phyloP scores from a whole-genome alignment of 805 yeast species.

The Isabelozyma pseudorhagii region DNA sequence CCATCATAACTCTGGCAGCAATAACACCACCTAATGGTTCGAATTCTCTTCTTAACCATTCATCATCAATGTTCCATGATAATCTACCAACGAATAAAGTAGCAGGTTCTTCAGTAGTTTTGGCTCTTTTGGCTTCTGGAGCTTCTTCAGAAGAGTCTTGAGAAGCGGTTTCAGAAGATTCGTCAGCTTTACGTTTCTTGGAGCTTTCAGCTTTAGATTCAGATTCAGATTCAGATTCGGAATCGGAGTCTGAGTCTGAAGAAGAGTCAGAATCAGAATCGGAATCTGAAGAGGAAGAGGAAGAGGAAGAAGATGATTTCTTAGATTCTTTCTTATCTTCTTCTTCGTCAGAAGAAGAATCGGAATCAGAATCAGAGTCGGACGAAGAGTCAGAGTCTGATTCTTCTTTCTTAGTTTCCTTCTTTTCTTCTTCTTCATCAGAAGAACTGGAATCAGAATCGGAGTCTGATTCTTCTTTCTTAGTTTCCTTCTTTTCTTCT shows the following conservation, averaged over 20 bases:
- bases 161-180: constrained; percentile 26
- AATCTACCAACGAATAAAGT: constrained; percentile 95
- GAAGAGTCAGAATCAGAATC: constrained; percentile 21
- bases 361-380: constrained; percentile 27
- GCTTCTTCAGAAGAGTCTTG: constrained; percentile 14
- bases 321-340: constrained; percentile 17
- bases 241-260: constrained; percentile 24
- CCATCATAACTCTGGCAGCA: constrained; percentile 89
- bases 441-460: constrained; percentile 27
- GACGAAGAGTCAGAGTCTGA: constrained; percentile 19
- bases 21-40: constrained; percentile 77
- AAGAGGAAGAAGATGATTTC: constrained; percentile 9
- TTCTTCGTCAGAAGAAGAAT: constrained; percentile 29
- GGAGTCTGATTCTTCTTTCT: constrained; percentile 21
- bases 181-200: constrained; percentile 34
- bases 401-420: constrained; percentile 10
- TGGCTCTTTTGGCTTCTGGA: constrained; percentile 51
- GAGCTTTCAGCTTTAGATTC: constrained; percentile 27
- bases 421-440: constrained; percentile 28
- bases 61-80: constrained; percentile 96
- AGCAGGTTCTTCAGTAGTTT: constrained; percentile 63
- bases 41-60: constrained; percentile 86
- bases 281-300: constrained; percentile 10
- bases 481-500: constrained; percentile 12
- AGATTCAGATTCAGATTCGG: constrained; percentile 33